phyloP scores from a whole-genome alignment of 2,329 filamentous ascomycete genomes.

The Escovopsis sp. region DNA sequence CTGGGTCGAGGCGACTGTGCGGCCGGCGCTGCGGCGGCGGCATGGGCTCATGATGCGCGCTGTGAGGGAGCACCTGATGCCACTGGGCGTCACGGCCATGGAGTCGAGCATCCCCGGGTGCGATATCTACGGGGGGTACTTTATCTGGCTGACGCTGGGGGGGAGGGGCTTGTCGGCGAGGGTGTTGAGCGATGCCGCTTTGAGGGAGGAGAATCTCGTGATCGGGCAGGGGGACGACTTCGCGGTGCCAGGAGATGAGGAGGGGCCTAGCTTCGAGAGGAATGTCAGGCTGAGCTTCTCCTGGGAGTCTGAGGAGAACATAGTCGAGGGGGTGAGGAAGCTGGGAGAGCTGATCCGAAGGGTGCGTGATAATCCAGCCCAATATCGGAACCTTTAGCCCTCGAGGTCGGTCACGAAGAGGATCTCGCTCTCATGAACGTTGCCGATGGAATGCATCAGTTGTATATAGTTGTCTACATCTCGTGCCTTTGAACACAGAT shows the following conservation, averaged over 20 bases:
- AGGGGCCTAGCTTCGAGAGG: slow-evolving; percentile 38
- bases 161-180: slow-evolving; percentile 28
- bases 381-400: slow-evolving; percentile 9
- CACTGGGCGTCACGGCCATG: slow-evolving; percentile 41
- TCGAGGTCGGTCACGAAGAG: slow-evolving; percentile 1
- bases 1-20: slow-evolving; percentile 27
- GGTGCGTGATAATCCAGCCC: slow-evolving; percentile 15
- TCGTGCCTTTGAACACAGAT: too few species aligned
- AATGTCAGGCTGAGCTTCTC: slow-evolving; percentile 55
- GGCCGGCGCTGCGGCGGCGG: slow-evolving; percentile 31
- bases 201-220: slow-evolving; percentile 48
- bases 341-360: slow-evolving; percentile 33
- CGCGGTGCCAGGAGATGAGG: slow-evolving; percentile 44
- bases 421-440: too few species aligned
- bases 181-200: slow-evolving; percentile 41
- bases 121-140: slow-evolving; percentile 62
- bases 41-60: slow-evolving; percentile 40
- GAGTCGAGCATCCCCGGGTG: slow-evolving; percentile 21
- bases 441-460: neutral
- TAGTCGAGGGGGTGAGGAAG: slow-evolving; percentile 53
- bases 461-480: too few species aligned
- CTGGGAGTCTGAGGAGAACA: slow-evolving; percentile 51
- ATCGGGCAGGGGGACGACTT: slow-evolving; percentile 58
- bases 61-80: slow-evolving; percentile 43
- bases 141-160: slow-evolving; percentile 64